These are phyloP conservation scores for Didymella pomorum DNA, from an alignment of 2,329 filamentous ascomycete species.

Conservation along the genomic window DNA sequence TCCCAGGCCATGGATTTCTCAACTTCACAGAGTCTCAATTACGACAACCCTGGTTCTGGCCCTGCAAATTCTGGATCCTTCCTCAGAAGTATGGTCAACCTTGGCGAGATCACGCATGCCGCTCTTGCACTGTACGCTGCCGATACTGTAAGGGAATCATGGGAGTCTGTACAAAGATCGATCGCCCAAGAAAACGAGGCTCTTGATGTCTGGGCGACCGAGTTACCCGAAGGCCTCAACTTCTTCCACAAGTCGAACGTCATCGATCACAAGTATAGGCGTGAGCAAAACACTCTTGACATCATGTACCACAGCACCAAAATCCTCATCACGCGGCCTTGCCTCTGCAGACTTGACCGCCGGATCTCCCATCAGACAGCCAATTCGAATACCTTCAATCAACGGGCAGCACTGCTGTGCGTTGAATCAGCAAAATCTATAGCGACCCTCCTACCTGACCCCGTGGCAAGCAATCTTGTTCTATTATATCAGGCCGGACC, in stretches of 20 bases:
- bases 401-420: slow-evolving; percentile 42
- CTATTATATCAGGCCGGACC: slow-evolving; percentile 36
- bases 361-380: slow-evolving; percentile 42
- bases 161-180: slow-evolving; percentile 45
- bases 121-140: slow-evolving; percentile 48
- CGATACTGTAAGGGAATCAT: slow-evolving; percentile 38
- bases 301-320: slow-evolving; percentile 34
- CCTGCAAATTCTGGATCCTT: slow-evolving; percentile 35
- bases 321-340: slow-evolving; percentile 52
- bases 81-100: slow-evolving; percentile 27
- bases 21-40: neutral
- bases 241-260: slow-evolving; percentile 15
- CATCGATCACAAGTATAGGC: slow-evolving; percentile 2
- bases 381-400: slow-evolving; percentile 43
- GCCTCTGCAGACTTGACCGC: slow-evolving; percentile 48
- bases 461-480: slow-evolving; percentile 9
- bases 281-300: slow-evolving; percentile 31
- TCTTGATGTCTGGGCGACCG: slow-evolving; percentile 45
- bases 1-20: neutral
- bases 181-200: slow-evolving; percentile 40
- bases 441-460: slow-evolving; percentile 44
- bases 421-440: slow-evolving; percentile 47
- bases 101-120: slow-evolving; percentile 43
- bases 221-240: slow-evolving; percentile 37
- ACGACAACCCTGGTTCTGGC: slow-evolving; percentile 1